Percentiles rank a stretch among this genome's conserved stretches.
phyloP scores from a whole-genome alignment of 2,329 filamentous ascomycete species.

The Aspergillus sclerotialis region DNA sequence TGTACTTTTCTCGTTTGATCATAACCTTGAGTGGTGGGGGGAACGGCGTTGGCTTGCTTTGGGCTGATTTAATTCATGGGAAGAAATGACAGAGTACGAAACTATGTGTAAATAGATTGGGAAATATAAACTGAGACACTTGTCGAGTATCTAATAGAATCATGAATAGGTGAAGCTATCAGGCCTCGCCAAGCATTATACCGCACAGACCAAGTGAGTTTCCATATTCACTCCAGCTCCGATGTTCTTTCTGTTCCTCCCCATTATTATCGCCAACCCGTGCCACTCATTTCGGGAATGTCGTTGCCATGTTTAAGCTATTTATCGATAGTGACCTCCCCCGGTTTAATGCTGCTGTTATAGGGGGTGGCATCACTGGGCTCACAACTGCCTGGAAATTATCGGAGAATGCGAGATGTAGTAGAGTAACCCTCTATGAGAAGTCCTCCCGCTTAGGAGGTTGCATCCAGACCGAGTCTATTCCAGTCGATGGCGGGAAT shows the following conservation, averaged over 20 bases:
- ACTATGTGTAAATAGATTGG: constrained; percentile 20
- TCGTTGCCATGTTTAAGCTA: constrained; percentile 5
- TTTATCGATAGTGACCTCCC: constrained; percentile 13
- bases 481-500: constrained; percentile 51
- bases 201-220: no score
- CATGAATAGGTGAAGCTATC: not conserved
- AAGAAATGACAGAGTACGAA: constrained; percentile 9
- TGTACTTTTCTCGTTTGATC: constrained; percentile 20
- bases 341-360: constrained; percentile 51
- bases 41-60: constrained; percentile 19
- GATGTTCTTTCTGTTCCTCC: no score
- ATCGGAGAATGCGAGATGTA: constrained; percentile 57
- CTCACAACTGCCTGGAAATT: constrained; percentile 73
- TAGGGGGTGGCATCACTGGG: constrained; percentile 79
- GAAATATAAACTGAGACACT: no score
- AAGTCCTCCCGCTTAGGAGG: constrained; percentile 64
- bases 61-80: constrained; percentile 9
- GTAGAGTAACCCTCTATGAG: constrained; percentile 78
- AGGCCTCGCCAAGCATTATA: no score
- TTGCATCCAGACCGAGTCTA: constrained; percentile 67
- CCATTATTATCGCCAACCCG: no score
- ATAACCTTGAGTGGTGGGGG: constrained; percentile 11
- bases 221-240: no score
- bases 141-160: no score
- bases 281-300: no score